Evolutionary conservation across 208 protist species (phyloP), one percentile per base, ranked within the genome.

Genomic region (Wallacemonas sp.): DNA sequence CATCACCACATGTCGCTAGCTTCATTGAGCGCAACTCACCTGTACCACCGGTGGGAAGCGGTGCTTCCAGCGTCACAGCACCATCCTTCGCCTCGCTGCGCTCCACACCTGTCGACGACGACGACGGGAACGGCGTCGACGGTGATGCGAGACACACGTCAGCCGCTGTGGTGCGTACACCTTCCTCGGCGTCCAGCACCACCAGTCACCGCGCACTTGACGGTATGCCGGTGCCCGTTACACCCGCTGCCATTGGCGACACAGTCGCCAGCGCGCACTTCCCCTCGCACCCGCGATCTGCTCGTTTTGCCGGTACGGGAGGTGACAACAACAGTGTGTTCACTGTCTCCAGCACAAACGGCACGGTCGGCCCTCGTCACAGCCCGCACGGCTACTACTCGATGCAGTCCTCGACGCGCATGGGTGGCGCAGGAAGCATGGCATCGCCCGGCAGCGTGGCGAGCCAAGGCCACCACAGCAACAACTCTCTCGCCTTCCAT

Each of bases 401-500:
- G 12, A 50, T 50, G 33, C 24, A 9, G 1, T 60, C 2, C 45
- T 54, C 1, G 32, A 60, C 21, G 32, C 57, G 10, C 48, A 65
- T 44, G 36, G 66, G 10, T 2, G 38, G 13, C 42, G 50, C 52
- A 66, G 57, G 29, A 78, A 57, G 5, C 61, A 59, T 6, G 57
- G 36, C 21, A 46, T 36, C 42, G 2, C 38, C 37, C 0, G 57
- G 65, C 19, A 60, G 55, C 13, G 22, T 41, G 32, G 63, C 6
- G 22, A 30, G 45, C 26, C 50, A 57, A 9, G 52, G 57, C 53
- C 36, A 45, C 46, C 13, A 52, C 68, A 67, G 68, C 39, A 62
- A 57, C 26, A 63, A 60, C 52, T 60, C 58, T 19, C 39, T 73
- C 19, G 66, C 77, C 3, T 92, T 92, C 53, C 74, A 80, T 45